Evolutionary conservation across 768 basidiomycete species (phyloP).

Genomic region (Pisolithus orientalis): DNA sequence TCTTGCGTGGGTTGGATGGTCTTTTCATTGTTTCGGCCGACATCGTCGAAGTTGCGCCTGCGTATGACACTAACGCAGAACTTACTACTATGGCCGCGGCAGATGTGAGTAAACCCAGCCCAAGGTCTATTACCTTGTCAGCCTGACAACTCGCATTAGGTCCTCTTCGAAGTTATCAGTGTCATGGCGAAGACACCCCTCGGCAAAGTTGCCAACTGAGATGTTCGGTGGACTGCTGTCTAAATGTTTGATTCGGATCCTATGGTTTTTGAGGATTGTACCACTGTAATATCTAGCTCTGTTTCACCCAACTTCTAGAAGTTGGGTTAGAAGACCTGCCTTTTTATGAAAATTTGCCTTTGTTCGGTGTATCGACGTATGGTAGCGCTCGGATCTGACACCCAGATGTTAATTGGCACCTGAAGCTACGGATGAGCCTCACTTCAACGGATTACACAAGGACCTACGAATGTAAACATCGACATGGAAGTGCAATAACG

Average conservation of each 20-base stretch:
- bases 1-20: constrained; percentile 70
- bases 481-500: no score
- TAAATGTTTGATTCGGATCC: background rate
- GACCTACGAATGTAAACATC: no score
- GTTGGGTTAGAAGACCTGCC: no score
- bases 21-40: constrained; percentile 75
- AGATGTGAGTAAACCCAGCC: constrained; percentile 35
- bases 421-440: no score
- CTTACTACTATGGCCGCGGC: constrained; percentile 60
- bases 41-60: constrained; percentile 81
- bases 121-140: background rate
- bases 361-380: no score
- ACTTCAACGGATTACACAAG: no score
- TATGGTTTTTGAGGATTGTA: background rate
- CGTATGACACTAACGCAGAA: constrained; percentile 67
- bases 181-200: constrained; percentile 78
- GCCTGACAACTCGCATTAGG: constrained; percentile 34
- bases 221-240: no score
- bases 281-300: no score
- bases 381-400: no score
- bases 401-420: no score
- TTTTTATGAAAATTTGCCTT: no score
- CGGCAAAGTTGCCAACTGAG: constrained; percentile 42
- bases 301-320: no score
- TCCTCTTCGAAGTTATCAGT: constrained; percentile 68